A percentile compares a stretch with the other conserved stretches of the same genome.
Evolutionary conservation across 1,284 basidiomycete genomes (phyloP).

Genomic region (Xerocomus amazonicus): DNA sequence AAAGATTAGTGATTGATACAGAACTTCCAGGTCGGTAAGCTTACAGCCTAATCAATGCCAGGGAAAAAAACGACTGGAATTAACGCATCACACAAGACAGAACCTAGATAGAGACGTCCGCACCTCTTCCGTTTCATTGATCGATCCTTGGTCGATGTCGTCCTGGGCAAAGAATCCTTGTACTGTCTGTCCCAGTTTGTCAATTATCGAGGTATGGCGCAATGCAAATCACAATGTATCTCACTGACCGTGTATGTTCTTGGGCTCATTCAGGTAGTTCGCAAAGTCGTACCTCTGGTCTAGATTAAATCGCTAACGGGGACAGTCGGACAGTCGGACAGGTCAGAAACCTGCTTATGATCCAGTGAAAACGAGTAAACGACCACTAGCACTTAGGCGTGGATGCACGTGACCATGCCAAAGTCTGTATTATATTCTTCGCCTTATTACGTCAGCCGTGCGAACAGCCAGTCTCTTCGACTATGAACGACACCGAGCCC

Average conservation of each 20-base stretch:
- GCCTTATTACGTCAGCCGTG: background rate
- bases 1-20: background rate
- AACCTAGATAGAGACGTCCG: background rate
- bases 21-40: background rate
- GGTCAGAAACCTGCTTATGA: too few relatives aligned
- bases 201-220: background rate
- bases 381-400: too few relatives aligned
- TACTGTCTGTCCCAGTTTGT: conserved; percentile 13
- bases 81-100: background rate
- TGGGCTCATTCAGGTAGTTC: conserved; percentile 1
- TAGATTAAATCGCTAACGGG: too few relatives aligned
- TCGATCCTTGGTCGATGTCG: background rate
- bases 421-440: too few relatives aligned
- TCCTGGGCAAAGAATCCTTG: conserved; percentile 26
- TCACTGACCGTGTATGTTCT: conserved; percentile 15
- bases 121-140: conserved; percentile 7
- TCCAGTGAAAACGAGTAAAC: too few relatives aligned
- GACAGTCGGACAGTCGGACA: too few relatives aligned
- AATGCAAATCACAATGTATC: background rate
- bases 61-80: background rate
- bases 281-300: too few relatives aligned
- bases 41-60: conserved; percentile 16
- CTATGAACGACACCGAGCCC: conserved; percentile 36
- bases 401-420: background rate
- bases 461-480: background rate